Conservation (phyloP, 2,329 filamentous ascomycete genomes). For the Aspergillus costaricaensis region DNA sequence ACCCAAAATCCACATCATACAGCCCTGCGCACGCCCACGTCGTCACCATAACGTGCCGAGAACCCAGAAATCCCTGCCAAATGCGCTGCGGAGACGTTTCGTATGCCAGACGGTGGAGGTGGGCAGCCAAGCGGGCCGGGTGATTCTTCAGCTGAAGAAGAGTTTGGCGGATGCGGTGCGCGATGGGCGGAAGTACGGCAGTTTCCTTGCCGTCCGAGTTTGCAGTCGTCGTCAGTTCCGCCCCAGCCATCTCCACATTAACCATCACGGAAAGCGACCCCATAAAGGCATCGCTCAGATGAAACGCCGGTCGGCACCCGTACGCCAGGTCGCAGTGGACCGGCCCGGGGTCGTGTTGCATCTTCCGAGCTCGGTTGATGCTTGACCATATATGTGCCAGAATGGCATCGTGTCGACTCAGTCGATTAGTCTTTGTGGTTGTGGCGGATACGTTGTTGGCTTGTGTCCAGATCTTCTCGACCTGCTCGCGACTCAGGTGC, state of each 20-base stretch:
- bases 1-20: constrained; percentile 45
- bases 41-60: constrained; percentile 47
- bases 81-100: constrained; percentile 51
- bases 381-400: constrained; percentile 51
- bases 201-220: not conserved
- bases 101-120: constrained; percentile 47
- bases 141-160: constrained; percentile 40
- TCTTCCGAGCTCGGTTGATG: constrained; percentile 46
- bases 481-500: constrained; percentile 41
- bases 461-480: constrained; percentile 37
- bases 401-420: constrained; percentile 50
- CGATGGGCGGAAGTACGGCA: constrained; percentile 13
- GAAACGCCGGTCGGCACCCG: constrained; percentile 43
- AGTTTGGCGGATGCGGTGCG: constrained; percentile 35
- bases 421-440: not conserved
- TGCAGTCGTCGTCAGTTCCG: constrained; percentile 4
- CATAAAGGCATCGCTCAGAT: constrained; percentile 44
- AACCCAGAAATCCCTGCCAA: constrained; percentile 52
- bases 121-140: constrained; percentile 39
- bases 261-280: constrained; percentile 50
- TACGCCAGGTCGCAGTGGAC: constrained; percentile 48
- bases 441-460: constrained; percentile 9
- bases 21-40: constrained; percentile 40
- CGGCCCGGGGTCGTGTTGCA: constrained; percentile 23
- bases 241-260: constrained; percentile 32